Evolutionary conservation across 176 grass and related monocot species (phyloP).

Genomic region (Juncus effusus): DNA sequence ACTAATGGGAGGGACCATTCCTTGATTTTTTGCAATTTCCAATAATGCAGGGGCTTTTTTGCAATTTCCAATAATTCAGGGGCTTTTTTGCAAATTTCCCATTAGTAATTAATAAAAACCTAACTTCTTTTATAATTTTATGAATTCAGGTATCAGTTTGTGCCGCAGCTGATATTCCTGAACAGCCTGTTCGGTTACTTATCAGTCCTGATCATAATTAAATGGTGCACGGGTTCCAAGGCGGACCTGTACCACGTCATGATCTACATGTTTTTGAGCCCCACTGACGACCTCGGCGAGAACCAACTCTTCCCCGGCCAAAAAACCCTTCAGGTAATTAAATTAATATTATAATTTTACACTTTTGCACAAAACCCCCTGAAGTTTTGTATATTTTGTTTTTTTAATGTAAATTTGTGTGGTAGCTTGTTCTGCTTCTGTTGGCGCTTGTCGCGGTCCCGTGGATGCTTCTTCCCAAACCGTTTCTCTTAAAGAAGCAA

Average conservation of each 20-base stretch:
- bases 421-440: conserved; percentile 65
- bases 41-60: no score
- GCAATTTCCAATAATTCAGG: no score
- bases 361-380: conserved; percentile 11
- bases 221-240: conserved; percentile 93
- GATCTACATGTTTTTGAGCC: conserved; percentile 99
- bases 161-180: conserved; percentile 92
- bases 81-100: no score
- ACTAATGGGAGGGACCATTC: no score
- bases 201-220: conserved; percentile 75
- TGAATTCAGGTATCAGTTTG: conserved; percentile 62
- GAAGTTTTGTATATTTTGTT: conserved; percentile 1
- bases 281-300: conserved; percentile 79
- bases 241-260: conserved; percentile 91
- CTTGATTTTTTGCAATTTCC: no score
- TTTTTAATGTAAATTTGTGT: no score
- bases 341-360: background rate
- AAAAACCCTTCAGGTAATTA: conserved; percentile 72
- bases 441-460: conserved; percentile 79
- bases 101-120: background rate
- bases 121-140: conserved; percentile 12
- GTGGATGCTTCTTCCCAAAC: conserved; percentile 97
- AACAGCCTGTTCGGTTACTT: conserved; percentile 95
- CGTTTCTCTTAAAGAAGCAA: conserved; percentile 73
- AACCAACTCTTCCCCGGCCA: conserved; percentile 90